Evolutionary conservation across 257 asterid genomes (phyloP).

Genomic region (Rhazya stricta): DNA sequence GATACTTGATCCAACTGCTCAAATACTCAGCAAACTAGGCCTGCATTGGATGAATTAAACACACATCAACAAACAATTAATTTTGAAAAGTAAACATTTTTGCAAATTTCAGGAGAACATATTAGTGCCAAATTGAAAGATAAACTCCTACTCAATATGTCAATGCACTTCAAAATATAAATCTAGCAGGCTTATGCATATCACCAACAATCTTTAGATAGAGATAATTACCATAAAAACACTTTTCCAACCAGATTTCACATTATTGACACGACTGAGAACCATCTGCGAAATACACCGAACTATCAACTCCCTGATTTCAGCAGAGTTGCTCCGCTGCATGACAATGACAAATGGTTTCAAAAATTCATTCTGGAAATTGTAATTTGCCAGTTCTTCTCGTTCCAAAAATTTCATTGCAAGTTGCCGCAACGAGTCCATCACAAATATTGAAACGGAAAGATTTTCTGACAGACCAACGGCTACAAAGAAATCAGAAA

Average conservation of each 20-base stretch:
- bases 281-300: conserved; percentile 99
- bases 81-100: neutral
- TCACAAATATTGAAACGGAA: conserved; percentile 95
- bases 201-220: neutral
- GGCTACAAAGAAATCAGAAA: conserved; percentile 88
- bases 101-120: neutral
- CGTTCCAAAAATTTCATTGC: conserved; percentile 97
- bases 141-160: neutral
- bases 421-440: conserved; percentile 98
- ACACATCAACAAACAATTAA: neutral
- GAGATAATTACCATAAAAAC: conserved; percentile 75
- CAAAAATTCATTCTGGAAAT: conserved; percentile 94
- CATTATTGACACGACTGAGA: conserved; percentile 87
- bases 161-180: neutral
- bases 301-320: conserved; percentile 92
- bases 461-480: conserved; percentile 97
- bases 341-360: conserved; percentile 91
- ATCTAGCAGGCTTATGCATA: neutral
- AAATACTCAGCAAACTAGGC: neutral
- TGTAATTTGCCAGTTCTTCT: conserved; percentile 97
- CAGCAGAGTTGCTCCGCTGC: conserved; percentile 85
- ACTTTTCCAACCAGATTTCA: conserved; percentile 99
- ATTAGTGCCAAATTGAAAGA: neutral
- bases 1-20: neutral
- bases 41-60: neutral